Conservation (phyloP, 495 filamentous ascomycete genomes). For the Margaritispora aquatica region DNA sequence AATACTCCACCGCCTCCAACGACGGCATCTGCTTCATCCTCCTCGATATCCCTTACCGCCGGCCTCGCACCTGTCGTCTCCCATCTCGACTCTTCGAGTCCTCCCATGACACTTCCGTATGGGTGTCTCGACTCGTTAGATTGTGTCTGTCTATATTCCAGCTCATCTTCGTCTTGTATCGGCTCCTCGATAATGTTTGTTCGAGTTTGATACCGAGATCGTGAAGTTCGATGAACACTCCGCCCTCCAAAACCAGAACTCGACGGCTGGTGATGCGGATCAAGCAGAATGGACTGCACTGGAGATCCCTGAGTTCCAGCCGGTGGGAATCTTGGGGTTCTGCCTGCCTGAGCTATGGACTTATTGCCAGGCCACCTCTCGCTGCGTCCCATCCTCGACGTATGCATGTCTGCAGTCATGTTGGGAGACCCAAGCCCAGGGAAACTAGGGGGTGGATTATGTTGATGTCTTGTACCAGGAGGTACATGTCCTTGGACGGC, state of each 20-base stretch:
- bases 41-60: slow-evolving; percentile 22
- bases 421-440: slow-evolving; percentile 63
- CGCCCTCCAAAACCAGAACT: slow-evolving; percentile 36
- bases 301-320: slow-evolving; percentile 39
- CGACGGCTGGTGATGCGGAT: slow-evolving; percentile 81
- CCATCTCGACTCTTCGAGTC: slow-evolving; percentile 40
- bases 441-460: slow-evolving; percentile 74
- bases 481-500: slow-evolving; percentile 41
- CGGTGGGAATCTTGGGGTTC: slow-evolving; percentile 23
- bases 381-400: slow-evolving; percentile 40
- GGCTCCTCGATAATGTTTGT: slow-evolving; percentile 42
- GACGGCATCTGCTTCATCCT: slow-evolving; percentile 43
- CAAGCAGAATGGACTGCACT: slow-evolving; percentile 70
- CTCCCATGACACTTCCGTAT: slow-evolving; percentile 24
- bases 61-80: slow-evolving; percentile 26
- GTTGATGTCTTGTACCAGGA: slow-evolving; percentile 45
- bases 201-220: slow-evolving; percentile 35
- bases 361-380: slow-evolving; percentile 28
- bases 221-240: slow-evolving; percentile 37
- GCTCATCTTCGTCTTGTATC: slow-evolving; percentile 34
- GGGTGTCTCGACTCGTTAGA: slow-evolving; percentile 19
- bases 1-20: slow-evolving; percentile 61
- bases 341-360: slow-evolving; percentile 3
- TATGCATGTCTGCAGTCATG: slow-evolving; percentile 47
- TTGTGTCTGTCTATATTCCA: not conserved